These are phyloP conservation scores for Eremothecium sinecaudum DNA, from an alignment of 1,139 yeast genomes.

Conservation along the genomic window DNA sequence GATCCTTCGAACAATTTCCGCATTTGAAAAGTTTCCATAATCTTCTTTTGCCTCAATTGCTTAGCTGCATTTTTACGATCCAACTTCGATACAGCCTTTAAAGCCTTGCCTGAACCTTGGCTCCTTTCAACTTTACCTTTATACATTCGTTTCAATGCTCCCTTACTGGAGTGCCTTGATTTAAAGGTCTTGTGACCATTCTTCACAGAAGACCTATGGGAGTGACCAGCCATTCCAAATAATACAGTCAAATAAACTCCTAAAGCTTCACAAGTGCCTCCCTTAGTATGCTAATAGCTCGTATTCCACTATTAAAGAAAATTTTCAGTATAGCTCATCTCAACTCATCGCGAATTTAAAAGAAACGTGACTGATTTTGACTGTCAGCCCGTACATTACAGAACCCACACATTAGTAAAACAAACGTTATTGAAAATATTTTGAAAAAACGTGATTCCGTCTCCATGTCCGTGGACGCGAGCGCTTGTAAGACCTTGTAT, in stretches of 20 bases:
- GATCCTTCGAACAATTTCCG: slow-evolving; percentile 72
- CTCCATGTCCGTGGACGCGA: too few species aligned
- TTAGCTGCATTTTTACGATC: slow-evolving; percentile 74
- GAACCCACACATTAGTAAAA: too few species aligned
- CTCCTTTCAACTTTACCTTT: slow-evolving; percentile 86
- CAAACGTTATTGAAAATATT: too few species aligned
- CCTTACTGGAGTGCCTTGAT: slow-evolving; percentile 84
- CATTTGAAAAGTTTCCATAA: slow-evolving; percentile 38
- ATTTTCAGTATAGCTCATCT: not conserved
- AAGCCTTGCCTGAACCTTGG: slow-evolving; percentile 34
- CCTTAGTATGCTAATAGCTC: too few species aligned
- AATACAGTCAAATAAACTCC: too few species aligned
- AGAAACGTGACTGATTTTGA: too few species aligned
- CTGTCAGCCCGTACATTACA: too few species aligned
- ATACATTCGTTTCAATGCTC: slow-evolving; percentile 64
- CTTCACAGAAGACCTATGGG: slow-evolving; percentile 76
- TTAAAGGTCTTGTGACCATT: slow-evolving; percentile 84
- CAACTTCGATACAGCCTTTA: slow-evolving; percentile 45
- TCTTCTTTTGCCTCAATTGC: slow-evolving; percentile 70
- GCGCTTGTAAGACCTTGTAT: too few species aligned
- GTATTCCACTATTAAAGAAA: too few species aligned
- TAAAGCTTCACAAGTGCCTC: too few species aligned
- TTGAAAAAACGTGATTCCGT: too few species aligned
- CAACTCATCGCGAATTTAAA: slow-evolving; percentile 1
- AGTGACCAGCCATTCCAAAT: slow-evolving; percentile 54